These are phyloP conservation scores for Stentor roeselii DNA, from an alignment of 73 alveolate species.

Conservation along the genomic window DNA sequence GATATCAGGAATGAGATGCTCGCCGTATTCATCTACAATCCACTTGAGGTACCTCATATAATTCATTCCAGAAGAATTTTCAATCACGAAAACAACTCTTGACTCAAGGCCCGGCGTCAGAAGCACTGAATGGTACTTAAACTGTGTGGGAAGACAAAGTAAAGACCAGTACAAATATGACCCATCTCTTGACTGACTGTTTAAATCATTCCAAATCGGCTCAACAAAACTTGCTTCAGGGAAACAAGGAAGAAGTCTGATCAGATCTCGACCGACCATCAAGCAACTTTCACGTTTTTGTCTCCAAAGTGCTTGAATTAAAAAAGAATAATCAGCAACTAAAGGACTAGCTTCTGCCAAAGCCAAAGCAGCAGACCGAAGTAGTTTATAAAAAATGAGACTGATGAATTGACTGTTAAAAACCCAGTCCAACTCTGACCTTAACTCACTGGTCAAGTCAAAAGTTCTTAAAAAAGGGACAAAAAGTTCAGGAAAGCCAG, in stretches of 20 bases:
- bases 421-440: constrained; percentile 8
- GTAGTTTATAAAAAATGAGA: not conserved
- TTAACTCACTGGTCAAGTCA: not conserved
- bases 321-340: not conserved
- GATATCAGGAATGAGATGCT: constrained; percentile 8
- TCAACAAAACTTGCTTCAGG: not conserved
- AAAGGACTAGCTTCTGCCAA: not conserved
- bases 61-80: not conserved
- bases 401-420: not conserved
- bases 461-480: not conserved
- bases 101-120: not conserved
- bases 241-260: not conserved
- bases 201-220: constrained; percentile 5
- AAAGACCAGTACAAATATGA: constrained; percentile 6
- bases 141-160: not conserved
- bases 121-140: not conserved
- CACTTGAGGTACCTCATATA: constrained; percentile 10
- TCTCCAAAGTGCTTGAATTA: not conserved
- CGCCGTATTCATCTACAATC: not conserved
- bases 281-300: not conserved
- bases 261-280: not conserved
- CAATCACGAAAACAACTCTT: not conserved
- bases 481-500: constrained; percentile 1
- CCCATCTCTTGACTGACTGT: not conserved
- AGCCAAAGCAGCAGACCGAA: not conserved